Conservation (phyloP, 139 green algal species). For the Asterochloris sp. region DNA sequence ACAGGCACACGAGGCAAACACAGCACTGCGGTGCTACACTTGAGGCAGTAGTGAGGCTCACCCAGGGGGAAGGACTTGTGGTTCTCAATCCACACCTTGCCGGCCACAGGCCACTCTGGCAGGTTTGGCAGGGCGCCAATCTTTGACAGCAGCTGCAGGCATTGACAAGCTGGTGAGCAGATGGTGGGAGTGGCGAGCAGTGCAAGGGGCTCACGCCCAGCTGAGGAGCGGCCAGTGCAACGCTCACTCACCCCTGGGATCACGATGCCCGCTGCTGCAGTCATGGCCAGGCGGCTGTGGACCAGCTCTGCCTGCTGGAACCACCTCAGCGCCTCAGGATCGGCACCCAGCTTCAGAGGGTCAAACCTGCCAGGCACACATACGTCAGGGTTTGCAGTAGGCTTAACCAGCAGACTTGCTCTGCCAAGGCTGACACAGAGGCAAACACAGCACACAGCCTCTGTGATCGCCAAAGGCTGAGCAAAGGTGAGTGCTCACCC, state of each 20-base stretch:
- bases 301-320: slow-evolving; percentile 65
- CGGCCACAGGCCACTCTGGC: slow-evolving; percentile 73
- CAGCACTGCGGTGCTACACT: neutral
- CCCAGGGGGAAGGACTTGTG: slow-evolving; percentile 62
- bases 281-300: slow-evolving; percentile 54
- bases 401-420: neutral
- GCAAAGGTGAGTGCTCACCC: slow-evolving; percentile 18
- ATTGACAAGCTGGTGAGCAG: neutral
- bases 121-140: slow-evolving; percentile 28
- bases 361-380: slow-evolving; percentile 69
- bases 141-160: slow-evolving; percentile 21
- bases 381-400: neutral
- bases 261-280: slow-evolving; percentile 49
- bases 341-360: slow-evolving; percentile 80
- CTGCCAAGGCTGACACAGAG: neutral
- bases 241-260: slow-evolving; percentile 51
- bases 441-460: no score
- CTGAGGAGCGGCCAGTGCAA: neutral
- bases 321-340: slow-evolving; percentile 41
- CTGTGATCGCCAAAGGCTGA: neutral
- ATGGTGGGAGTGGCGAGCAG: neutral
- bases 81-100: slow-evolving; percentile 62
- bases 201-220: no score
- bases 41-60: slow-evolving; percentile 10
- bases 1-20: no score